Evolutionary conservation across 1,284 basidiomycete species (phyloP).

Genomic region (Fomes fomentarius): DNA sequence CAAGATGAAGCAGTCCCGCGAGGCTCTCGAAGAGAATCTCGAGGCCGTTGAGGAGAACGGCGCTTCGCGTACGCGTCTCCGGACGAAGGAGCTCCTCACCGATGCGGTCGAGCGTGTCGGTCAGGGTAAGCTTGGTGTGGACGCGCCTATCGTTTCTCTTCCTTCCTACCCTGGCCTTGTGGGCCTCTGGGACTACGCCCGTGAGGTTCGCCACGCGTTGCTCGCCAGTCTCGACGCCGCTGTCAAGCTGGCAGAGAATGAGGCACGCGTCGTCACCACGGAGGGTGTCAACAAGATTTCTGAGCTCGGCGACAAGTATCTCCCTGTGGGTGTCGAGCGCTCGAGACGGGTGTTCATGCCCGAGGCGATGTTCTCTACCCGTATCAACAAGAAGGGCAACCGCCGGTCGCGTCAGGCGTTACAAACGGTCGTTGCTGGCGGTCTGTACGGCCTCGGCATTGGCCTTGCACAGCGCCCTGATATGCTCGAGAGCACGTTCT

Average conservation of each 20-base stretch:
- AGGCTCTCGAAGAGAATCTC: slow-evolving; percentile 78
- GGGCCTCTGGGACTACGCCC: slow-evolving; percentile 88
- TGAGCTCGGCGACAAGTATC: slow-evolving; percentile 75
- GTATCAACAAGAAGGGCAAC: slow-evolving; percentile 53
- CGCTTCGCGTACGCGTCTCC: slow-evolving; percentile 54
- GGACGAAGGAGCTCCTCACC: slow-evolving; percentile 66
- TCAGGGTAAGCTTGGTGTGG: slow-evolving; percentile 71
- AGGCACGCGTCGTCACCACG: slow-evolving; percentile 75
- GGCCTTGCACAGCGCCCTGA: slow-evolving; percentile 73
- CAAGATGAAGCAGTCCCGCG: slow-evolving; percentile 78
- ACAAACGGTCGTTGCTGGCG: slow-evolving; percentile 69
- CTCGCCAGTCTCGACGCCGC: slow-evolving; percentile 83
- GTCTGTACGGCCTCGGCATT: slow-evolving; percentile 73
- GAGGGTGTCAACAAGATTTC: slow-evolving; percentile 73
- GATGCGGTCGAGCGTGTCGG: slow-evolving; percentile 80
- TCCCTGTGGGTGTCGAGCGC: slow-evolving; percentile 84
- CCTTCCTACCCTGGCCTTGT: slow-evolving; percentile 90
- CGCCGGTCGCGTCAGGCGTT: slow-evolving; percentile 46
- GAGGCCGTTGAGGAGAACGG: slow-evolving; percentile 83
- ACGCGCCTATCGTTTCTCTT: slow-evolving; percentile 52
- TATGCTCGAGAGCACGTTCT: slow-evolving; percentile 71
- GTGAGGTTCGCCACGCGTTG: slow-evolving; percentile 82
- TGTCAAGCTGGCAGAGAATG: slow-evolving; percentile 83
- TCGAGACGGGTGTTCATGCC: slow-evolving; percentile 89
- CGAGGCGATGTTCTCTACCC: slow-evolving; percentile 90